Base-by-base conservation (phyloP, 768 basidiomycete species). In the Suillus decipiens region DNA sequence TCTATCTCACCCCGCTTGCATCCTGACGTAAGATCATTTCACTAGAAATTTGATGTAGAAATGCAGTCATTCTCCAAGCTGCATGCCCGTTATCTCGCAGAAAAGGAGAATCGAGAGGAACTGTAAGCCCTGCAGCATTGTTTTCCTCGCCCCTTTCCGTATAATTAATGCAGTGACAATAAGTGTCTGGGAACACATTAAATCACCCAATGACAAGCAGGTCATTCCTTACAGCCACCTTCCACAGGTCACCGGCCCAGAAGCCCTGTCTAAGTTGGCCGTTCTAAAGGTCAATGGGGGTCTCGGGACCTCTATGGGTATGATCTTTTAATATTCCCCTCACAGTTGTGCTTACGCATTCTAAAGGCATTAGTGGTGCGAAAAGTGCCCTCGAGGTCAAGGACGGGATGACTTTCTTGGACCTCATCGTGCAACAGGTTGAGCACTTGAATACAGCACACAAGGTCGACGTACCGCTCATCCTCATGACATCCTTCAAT, bases 401-500 rank as follows among this genome's bases (percentile, higher is more conserved):
- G 79, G 91, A 97, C 70, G 95, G 94, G 75, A 95, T 96, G 95
- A 96, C 92, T 59, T 98, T 97, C 87, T 87, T 98, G 66, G 96
- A 98, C 76, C 85, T 98, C 66, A 90, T 87, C 61, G 93, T 98
- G 53, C 86, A 93, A 68, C 95, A 97, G 79, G 95, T 98, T 71
- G 94, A 97, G 83, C 93, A 96, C 76, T 88, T 96, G 73, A 95
- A 96, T 83, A 90, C 88, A 59, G 84, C 86, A 56, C 81, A 86
- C 73, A 86, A 86, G 66, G 89, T 93, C 77, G 90, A 97, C 78
- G 93, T 96, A 51, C 95, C 94, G n/a, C 90, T 97, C 76, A 91
- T 97, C 79, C 87, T 98, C 72, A 96, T 97, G 96, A 97, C 95
- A 73, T 96, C 94, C 61, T 98, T 99, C 85, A 96, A 96, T 83